A percentile compares a stretch with the other conserved stretches of the same genome.
Conservation (phyloP, 768 basidiomycete genomes). For the Pleurotus ostreatus region DNA sequence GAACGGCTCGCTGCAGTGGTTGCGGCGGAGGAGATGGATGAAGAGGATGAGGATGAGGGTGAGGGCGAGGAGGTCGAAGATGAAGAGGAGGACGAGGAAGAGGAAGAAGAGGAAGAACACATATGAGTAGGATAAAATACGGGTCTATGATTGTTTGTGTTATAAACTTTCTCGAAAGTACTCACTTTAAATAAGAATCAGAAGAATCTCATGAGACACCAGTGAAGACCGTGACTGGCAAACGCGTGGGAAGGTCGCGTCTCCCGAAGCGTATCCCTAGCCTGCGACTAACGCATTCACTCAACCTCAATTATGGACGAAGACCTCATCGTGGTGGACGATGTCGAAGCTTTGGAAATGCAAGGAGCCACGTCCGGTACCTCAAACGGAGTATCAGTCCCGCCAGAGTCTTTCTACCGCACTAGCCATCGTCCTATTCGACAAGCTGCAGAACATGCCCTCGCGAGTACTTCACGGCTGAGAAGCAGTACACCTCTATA, state of each 20-base stretch:
- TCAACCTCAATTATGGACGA: constrained; percentile 41
- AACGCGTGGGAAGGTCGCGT: too few species aligned
- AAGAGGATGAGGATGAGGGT: background rate
- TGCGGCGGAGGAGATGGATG: background rate
- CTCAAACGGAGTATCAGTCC: constrained; percentile 11
- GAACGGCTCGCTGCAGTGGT: background rate
- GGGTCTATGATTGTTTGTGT: too few species aligned
- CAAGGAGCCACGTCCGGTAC: constrained; percentile 32
- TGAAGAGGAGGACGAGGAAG: background rate
- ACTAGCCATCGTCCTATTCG: constrained; percentile 22
- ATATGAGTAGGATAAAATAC: background rate
- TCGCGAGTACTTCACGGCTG: constrained; percentile 11
- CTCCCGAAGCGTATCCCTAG: too few species aligned
- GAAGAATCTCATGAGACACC: too few species aligned
- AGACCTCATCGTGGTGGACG: constrained; percentile 61
- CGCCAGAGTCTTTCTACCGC: constrained; percentile 13
- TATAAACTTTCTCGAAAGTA: too few species aligned
- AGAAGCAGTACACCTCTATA: constrained; percentile 13
- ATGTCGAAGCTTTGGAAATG: constrained; percentile 37
- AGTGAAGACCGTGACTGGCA: too few species aligned
- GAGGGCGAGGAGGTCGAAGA: background rate
- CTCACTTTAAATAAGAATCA: too few species aligned
- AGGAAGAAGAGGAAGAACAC: background rate
- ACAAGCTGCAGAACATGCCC: constrained; percentile 10
- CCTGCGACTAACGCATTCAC: background rate